Base-by-base conservation (phyloP, 257 asterid species). In the Cynanchum wilfordii region DNA sequence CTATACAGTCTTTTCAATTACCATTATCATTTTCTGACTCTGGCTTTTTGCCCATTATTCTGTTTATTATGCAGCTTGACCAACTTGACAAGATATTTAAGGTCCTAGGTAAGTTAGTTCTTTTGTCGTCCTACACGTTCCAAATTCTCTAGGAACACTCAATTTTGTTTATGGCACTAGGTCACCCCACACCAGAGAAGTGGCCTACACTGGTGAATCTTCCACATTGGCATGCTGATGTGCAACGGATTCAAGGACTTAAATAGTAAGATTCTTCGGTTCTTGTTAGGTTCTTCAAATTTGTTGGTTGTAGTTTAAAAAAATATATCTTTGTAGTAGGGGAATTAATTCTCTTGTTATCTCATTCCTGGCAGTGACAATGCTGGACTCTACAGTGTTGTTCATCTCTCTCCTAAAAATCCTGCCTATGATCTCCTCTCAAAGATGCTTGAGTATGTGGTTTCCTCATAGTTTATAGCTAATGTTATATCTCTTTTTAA, bases 41-140 rank as follows among this genome's bases (percentile, higher is more conserved):
- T 58, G 29, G 67, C 17, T 59, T 57, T 50, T 47, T 72, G 79
- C 84, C 71, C 77, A 36, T 70, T 33, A 73, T 65, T 30, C 19
- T 83, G 74, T 74, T 72, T 15, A 66, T 83, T 69, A 42, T 81
- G 92, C 93, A 94, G 99, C 95, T 94, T 56, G 99, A 94, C 79
- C 99, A 94, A 82, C 99, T 94, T 44, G 99, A 94, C 90, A 94
- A 90, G 85, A 94, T 94, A 78, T 94, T 94, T 73, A 94, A 87
- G 88, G 99, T 94, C 80, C 80, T 94, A 72, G 99, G 99, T 94
- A 83, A 86, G 92, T 73, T 77, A 66, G 72, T 58, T 76, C 72
- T 77, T 81, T 57, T 50, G 57, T 67, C 72, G 55, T 64, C 81
- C 79, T 42, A 60, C 75, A 45, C 64, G 62, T 55, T 58, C 54